Evolutionary conservation across 805 yeast species (phyloP).

Genomic region (Starmerella sp.): DNA sequence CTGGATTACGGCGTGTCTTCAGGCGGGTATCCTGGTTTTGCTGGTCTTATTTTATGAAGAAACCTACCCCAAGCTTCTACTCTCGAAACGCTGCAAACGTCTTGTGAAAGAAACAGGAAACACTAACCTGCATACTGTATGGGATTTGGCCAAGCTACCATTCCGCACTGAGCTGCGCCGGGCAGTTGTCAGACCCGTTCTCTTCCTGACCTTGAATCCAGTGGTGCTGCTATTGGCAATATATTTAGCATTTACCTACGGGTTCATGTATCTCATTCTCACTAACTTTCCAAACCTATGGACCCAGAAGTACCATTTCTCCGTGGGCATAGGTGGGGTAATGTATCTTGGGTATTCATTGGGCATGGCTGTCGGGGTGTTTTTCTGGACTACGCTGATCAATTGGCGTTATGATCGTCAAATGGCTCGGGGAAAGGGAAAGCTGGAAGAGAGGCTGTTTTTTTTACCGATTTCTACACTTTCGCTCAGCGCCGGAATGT

Average conservation of each 20-base stretch:
- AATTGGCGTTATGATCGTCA: constrained; percentile 30
- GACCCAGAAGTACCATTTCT: constrained; percentile 37
- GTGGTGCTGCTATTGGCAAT: constrained; percentile 53
- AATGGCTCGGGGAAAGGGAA: constrained; percentile 35
- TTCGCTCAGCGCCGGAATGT: constrained; percentile 45
- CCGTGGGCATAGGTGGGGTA: constrained; percentile 42
- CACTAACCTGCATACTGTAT: constrained; percentile 44
- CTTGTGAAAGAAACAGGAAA: constrained; percentile 48
- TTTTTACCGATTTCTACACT: constrained; percentile 41
- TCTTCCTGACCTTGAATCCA: constrained; percentile 44
- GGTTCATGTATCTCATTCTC: constrained; percentile 52
- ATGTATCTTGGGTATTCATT: constrained; percentile 49
- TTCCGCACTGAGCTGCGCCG: constrained; percentile 24
- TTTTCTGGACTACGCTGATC: constrained; percentile 38
- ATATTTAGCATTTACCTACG: constrained; percentile 55
- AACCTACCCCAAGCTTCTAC: constrained; percentile 47
- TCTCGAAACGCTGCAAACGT: constrained; percentile 37
- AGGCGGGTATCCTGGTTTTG: constrained; percentile 37
- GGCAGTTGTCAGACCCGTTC: constrained; percentile 48
- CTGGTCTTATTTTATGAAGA: constrained; percentile 42
- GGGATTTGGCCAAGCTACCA: constrained; percentile 33
- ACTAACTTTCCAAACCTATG: constrained; percentile 50
- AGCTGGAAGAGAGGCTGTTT: constrained; percentile 53
- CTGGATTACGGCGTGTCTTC: constrained; percentile 45
- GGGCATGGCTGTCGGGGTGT: constrained; percentile 43